Percentiles rank a stretch among this genome's conserved stretches.
Evolutionary conservation across 2,329 filamentous ascomycete genomes (phyloP).

Genomic region (Fusarium miscanthi): DNA sequence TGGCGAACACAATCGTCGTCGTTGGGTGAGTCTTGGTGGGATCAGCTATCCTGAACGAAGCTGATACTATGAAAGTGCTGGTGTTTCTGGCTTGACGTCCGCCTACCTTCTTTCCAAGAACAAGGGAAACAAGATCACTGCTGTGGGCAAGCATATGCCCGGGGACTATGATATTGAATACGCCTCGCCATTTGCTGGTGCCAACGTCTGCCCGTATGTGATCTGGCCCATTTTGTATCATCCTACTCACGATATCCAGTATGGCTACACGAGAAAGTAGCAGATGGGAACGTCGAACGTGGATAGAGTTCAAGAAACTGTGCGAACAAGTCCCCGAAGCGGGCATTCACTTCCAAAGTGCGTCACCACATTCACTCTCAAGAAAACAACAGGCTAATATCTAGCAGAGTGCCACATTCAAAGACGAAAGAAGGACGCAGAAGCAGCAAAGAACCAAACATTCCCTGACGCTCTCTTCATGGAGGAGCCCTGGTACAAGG

Average conservation of each 20-base stretch:
- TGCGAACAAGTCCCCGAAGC: conserved; percentile 76
- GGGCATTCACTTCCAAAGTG: conserved; percentile 82
- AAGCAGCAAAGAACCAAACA: conserved; percentile 36
- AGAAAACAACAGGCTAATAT: conserved; percentile 4
- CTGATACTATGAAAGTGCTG: conserved; percentile 51
- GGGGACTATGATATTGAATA: conserved; percentile 94
- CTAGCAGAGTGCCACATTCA: conserved; percentile 59
- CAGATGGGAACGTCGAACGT: conserved; percentile 72
- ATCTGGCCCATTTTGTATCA: background rate
- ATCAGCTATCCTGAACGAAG: background rate
- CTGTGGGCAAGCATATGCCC: conserved; percentile 90
- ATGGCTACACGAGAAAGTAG: conserved; percentile 58
- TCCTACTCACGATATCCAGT: conserved; percentile 44
- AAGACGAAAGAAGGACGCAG: conserved; percentile 71
- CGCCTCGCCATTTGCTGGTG: conserved; percentile 88
- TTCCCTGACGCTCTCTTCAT: conserved; percentile 72
- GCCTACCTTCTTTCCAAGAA: conserved; percentile 61
- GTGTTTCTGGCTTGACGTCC: conserved; percentile 63
- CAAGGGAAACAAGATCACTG: conserved; percentile 65
- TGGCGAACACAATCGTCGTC: conserved; percentile 50
- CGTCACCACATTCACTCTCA: background rate
- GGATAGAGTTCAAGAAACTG: conserved; percentile 70
- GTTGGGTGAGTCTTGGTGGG: conserved; percentile 46
- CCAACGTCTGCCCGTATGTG: conserved; percentile 80
- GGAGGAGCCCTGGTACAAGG: conserved; percentile 78